Base-by-base conservation (phyloP, 208 protist species). In the Tritrichomonas musculus region DNA sequence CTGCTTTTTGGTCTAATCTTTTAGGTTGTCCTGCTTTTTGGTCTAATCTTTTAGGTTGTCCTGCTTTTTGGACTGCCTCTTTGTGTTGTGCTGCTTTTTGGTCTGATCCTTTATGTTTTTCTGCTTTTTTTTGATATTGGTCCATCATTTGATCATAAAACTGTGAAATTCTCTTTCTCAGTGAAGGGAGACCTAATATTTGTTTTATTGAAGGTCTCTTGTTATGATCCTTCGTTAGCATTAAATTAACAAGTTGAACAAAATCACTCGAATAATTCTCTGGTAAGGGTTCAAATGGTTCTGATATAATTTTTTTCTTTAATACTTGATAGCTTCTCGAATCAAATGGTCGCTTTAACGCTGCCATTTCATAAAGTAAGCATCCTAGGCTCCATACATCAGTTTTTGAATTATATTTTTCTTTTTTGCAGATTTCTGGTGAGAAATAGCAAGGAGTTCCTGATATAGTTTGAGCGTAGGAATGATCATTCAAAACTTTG, bases 381-480 rank as follows among this genome's bases (percentile, higher is more conserved):
- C 65, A 72, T 44, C 92, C 92, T 2, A 93, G 69, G 4, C 53
- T 49, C 92, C 92, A 93, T n/a, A 93, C 80, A 50, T 93, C 92
- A 36, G 92, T 88, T 41, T 93, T 93, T 50, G 50, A 14, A 53
- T 64, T 72, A 41, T 93, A 93, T 55, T 22, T 22, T 44, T 66
- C 47, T n/a, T 66, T 66, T 80, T 93, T 8, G 20, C 92, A 93
- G 44, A 93, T 93, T 50, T 93, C 92, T 22, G 92, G 92, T 49
- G 92, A 93, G 1, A 93, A 50, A 72, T 93, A 93, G 44, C 25
- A 93, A 17, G 92, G 92, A 36, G 33, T 93, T 93, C 92, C 60
- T 27, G 44, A 11, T 11, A 47, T 9, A 47, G 69, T 47, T 20
- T 73, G 25, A 14, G 60, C 57, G n/a, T 92, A 39, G 20, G n/a